Evolutionary conservation across 2,329 filamentous ascomycete genomes (phyloP), one percentile per base, ranked within the genome.

Genomic region (Aspergillus sp.): DNA sequence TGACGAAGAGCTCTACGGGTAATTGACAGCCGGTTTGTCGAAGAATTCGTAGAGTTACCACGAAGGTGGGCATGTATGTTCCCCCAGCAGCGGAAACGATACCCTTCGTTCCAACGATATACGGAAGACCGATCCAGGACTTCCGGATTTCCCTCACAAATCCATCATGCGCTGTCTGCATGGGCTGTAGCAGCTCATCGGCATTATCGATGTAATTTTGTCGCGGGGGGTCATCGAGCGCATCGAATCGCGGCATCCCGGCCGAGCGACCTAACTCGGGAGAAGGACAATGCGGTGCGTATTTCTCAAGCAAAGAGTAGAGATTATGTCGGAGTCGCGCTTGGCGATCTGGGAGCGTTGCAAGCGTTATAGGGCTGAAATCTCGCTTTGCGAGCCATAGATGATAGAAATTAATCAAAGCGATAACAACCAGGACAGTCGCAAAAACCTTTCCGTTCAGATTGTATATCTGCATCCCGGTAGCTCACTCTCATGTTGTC

Each of bases 21-120:
- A 78, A 60, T 5, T 53, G 64, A 22, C 72, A 74, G 19, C 74
- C 75, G 2, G 68, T 70, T 30, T 69, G 69, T 6, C 76, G 72
- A 15, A 77, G 60, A 64, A 77, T 70, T 3, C 70, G 65, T 5
- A 78, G 60, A 3, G 74, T 70, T 1, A 72, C 68, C 7, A 78
- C 50, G 19, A 74, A 71, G 6, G 72, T 65, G 6, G 74, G 72
- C 44, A 77, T 61, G 53, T 75, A 73, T 12, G 60, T 54, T 0
- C 67, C 62, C 13, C 72, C 70, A 2, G 72, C 72, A 2, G 72
- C 71, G 19, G 74, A 74, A 43, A 78, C 74, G 15, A 78, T 70
- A 2, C 75, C 75, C 1, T 63, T 62, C 2, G 67, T 65, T 20
- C 51, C 50, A 7, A 53, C 58, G 60, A 47, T 61, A 60, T 47